These are phyloP conservation scores for Endocarpon pusillum DNA, from an alignment of 495 filamentous ascomycete genomes.

Conservation along the genomic window DNA sequence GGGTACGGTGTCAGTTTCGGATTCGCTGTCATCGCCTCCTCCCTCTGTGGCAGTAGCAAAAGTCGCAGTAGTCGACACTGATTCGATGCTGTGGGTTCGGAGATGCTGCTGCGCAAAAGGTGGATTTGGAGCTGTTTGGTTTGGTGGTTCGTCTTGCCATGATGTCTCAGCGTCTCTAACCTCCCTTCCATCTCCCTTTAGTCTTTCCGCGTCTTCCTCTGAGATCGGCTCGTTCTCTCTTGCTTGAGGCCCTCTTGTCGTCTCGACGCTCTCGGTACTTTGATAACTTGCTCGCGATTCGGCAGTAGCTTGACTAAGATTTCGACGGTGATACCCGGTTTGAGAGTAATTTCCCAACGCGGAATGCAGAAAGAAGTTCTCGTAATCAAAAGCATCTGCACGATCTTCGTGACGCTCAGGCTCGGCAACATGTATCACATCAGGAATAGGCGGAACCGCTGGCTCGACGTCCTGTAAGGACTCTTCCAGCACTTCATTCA, in stretches of 20 bases:
- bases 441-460: constrained; percentile 12
- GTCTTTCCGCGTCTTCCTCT: too few relatives aligned
- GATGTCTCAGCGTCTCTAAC: too few relatives aligned
- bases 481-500: constrained; percentile 27
- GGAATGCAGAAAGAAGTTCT: constrained; percentile 85
- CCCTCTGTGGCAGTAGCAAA: constrained; percentile 76
- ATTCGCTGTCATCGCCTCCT: constrained; percentile 24
- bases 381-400: constrained; percentile 93
- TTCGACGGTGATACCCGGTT: constrained; percentile 10
- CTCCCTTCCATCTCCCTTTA: too few relatives aligned
- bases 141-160: background rate
- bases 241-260: constrained; percentile 37
- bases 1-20: background rate
- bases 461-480: constrained; percentile 23
- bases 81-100: constrained; percentile 42
- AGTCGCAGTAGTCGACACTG: constrained; percentile 58
- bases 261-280: constrained; percentile 60
- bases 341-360: constrained; percentile 53
- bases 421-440: constrained; percentile 12
- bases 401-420: constrained; percentile 69
- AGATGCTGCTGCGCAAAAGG: constrained; percentile 16
- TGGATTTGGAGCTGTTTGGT: constrained; percentile 7
- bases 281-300: constrained; percentile 34
- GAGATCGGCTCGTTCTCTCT: background rate
- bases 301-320: constrained; percentile 25